Evolutionary conservation across 2,329 filamentous ascomycete genomes (phyloP).

Genomic region (Colletotrichum eleusines): DNA sequence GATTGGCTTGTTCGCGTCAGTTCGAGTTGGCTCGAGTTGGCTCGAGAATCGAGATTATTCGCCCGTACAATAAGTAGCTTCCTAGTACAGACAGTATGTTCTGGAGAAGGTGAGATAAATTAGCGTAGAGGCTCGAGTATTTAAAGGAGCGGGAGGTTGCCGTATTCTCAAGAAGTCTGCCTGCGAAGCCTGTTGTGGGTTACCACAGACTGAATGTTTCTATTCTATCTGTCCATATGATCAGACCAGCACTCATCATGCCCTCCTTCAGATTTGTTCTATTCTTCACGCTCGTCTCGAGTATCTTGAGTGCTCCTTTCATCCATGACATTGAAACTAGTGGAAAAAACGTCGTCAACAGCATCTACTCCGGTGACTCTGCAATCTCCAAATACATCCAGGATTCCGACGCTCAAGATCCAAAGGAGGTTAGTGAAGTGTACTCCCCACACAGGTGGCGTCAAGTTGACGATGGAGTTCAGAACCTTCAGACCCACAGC

Average conservation of each 20-base stretch:
- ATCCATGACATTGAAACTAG: not conserved
- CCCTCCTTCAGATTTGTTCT: slow-evolving; percentile 1
- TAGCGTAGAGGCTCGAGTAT: not conserved
- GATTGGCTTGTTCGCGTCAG: not conserved
- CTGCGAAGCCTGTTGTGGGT: not conserved
- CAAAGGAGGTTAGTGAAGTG: not conserved
- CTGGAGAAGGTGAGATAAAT: too few relatives aligned
- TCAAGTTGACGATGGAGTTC: not conserved
- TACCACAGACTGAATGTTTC: not conserved
- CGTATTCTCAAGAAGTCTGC: rapidly evolving
- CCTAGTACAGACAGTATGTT: not conserved
- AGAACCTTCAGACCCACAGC: not conserved
- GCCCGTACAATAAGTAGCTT: not conserved
- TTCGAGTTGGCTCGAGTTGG: not conserved
- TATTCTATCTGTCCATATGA: not conserved
- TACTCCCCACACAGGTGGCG: not conserved
- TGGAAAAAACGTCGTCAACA: not conserved
- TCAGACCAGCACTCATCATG: not conserved
- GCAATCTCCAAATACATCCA: not conserved
- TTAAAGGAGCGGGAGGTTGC: not conserved
- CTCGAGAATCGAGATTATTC: not conserved
- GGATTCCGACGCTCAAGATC: not conserved
- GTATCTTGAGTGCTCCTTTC: slow-evolving; percentile 9
- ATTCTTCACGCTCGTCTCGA: slow-evolving; percentile 9
- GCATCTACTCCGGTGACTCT: not conserved